Base-by-base conservation (phyloP, 129 eudicot species). In the Artemisia annua region DNA sequence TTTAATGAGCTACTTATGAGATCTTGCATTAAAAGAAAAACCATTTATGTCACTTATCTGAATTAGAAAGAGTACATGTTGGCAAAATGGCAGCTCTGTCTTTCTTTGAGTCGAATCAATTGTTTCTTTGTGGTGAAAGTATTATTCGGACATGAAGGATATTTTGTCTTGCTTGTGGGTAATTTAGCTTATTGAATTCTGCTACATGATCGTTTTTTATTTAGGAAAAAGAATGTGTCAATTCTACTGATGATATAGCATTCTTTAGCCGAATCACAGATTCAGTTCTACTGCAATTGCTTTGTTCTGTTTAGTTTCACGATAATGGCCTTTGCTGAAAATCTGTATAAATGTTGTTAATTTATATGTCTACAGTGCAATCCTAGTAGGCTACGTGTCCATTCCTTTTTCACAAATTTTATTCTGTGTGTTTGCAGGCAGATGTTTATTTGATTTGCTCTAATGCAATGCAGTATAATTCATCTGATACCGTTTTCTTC, bases 391-490 rank as follows among this genome's bases (percentile, higher is more conserved):
- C 11, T 49, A 6, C 48, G 24, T 50, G 15, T 50, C 24, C 11
- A 48, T 44, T 9, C 7, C 3, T 19, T 66, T 63, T 63, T 70
- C 0, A 52, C 48, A 62, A 1, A 22, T 19, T 39, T 28, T 8
- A 1, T 80, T 74, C 75, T 53, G 59, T 63, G 46, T 74, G 15
- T 72, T 20, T 84, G 79, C 96, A 93, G 98, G 90, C 96, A 52
- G 98, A 93, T 77, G 84, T 93, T 19, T 35, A 56, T 57, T 80
- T 93, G 83, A 93, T 93, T 63, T 87, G 92, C 78, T 84, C 97
- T 15, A 93, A 93, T 70, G 98, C 98, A 79, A 89, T 89, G 98
- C 88, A 82, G 77, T 93, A 87, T 79, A 93, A 93, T 81, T 79
- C 92, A 60, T 75, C 88, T 13, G 86, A 82, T 71, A 85, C 98